These are phyloP conservation scores for Ceratocystis huliohia DNA, from an alignment of 2,329 filamentous ascomycete genomes.

Conservation along the genomic window DNA sequence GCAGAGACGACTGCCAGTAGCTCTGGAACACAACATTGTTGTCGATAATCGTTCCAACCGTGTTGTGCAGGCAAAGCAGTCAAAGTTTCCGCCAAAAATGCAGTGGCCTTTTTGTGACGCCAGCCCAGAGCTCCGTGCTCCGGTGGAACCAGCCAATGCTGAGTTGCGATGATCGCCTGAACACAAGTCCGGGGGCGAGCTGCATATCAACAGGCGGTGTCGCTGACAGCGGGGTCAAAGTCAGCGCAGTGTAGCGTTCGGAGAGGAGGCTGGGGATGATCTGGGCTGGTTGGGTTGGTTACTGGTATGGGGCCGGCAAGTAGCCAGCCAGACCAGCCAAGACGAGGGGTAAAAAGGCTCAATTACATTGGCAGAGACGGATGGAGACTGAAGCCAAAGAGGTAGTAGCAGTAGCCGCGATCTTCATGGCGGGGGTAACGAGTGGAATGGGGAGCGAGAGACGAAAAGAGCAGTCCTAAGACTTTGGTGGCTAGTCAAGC, in stretches of 20 bases:
- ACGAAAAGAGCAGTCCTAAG: not conserved
- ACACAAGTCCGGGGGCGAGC: constrained; percentile 7
- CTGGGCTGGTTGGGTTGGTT: not conserved
- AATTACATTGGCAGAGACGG: not conserved
- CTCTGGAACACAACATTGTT: constrained; percentile 16
- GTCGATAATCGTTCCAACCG: constrained; percentile 15
- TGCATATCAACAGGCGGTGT: constrained; percentile 5
- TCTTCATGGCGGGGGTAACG: constrained; percentile 6
- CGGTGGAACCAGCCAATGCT: constrained; percentile 8
- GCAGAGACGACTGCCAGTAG: constrained; percentile 2
- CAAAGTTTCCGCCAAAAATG: constrained; percentile 5
- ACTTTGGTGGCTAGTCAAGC: not conserved
- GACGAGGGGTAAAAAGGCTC: not conserved
- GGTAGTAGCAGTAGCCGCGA: not conserved
- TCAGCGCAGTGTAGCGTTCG: not conserved
- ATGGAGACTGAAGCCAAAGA: not conserved
- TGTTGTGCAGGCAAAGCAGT: constrained; percentile 19
- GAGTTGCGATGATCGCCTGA: constrained; percentile 6
- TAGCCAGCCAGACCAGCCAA: not conserved
- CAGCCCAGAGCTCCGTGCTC: constrained; percentile 10
- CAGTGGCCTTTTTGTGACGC: constrained; percentile 14
- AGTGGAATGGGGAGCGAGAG: constrained; percentile 8
- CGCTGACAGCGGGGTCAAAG: not conserved
- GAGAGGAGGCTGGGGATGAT: not conserved
- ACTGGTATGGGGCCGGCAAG: not conserved